Base-by-base conservation (phyloP, 768 basidiomycete genomes). In the Mycena rebaudengoi region DNA sequence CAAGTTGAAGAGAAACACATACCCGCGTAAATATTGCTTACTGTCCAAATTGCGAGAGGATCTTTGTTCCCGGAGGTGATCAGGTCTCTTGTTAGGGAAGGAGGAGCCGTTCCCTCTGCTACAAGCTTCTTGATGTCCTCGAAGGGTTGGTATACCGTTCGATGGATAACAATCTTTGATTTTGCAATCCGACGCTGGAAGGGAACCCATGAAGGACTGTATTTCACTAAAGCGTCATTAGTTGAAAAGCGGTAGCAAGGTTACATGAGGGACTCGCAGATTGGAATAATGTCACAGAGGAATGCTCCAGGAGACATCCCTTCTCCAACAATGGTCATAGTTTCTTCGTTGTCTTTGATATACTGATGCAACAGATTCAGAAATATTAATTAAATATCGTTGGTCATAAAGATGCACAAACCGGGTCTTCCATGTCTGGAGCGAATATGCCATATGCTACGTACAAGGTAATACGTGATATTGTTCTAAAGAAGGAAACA, bases 231-330 rank as follows among this genome's bases (percentile, higher is more conserved):
- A 33, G 29, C 28, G 6, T 18, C 13, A 40, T 40, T 16, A 41
- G 14, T 6, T 18, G 33, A 43, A 25, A 52, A 29, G 33, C 5
- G 18, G 20, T 29, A 13, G 26, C 20, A 28, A 13, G 7, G 33
- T 33, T 20, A 43, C 21, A 18, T 39, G 11, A 60, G 14, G 29
- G 20, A 50, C 71, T 53, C 51, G 74, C 75, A 55, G 14, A 39
- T 25, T 10, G 76, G 76, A 20, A 76, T 28, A 20, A 76, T 33
- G 55, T 78, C 76, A 16, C 62, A 66, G 4, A 77, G 53, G 32
- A 64, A 78, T 8, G 76, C 70, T 28, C 76, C 76, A 2, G 75
- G 76, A 3, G 70, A 55, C 4, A 65, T 71, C 5, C 68, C 70
- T 32, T 61, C 59, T n/a, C 58, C 65, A 25, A 76, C 49, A 39